Base-by-base conservation (phyloP, 352 stramenopile species). In the Phytophthora ohioensis region DNA sequence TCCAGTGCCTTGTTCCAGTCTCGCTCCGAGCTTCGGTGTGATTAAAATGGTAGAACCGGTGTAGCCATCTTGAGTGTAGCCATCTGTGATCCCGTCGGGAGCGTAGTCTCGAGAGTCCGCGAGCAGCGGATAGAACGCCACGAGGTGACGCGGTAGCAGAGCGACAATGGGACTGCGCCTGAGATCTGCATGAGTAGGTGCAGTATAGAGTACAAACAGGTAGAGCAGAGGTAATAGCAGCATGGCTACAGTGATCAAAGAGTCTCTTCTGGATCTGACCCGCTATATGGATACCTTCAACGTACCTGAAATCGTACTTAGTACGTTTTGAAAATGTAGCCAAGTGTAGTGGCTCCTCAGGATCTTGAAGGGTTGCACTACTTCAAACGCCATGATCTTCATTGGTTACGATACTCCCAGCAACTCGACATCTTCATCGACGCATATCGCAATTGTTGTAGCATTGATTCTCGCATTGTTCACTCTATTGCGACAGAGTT, bases 91-190 rank as follows among this genome's bases (percentile, higher is more conserved):
- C 7, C 81, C 81, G 1, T 35, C 27, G 0, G 82, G 82, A 5
- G 82, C 79, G 36, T 82, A 81, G 65, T 90, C 82, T 21, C 60
- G 48, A 0, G 56, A 61, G 54, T 85, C 69, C 2, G 55, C 36
- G 4, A 55, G 32, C n/a, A 90, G 58, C 10, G 82, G 82, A 52
- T 87, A 90, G 52, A 78, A 82, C 15, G 78, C 80, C 10, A 88
- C 57, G 39, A 90, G 72, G 42, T 82, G 70, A 9, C 36, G 61
- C 34, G 78, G 78, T 6, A 67, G 69, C 9, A 90, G 64, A 35
- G 71, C 48, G 4, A 76, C 42, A 8, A 83, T 52, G 4, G 80
- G 60, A 21, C 69, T 77, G 63, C 48, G 70, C 30, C 36, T 52
- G 4, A 36, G 39, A 12, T 63, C 32, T 49, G 59, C 59, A 36